Percentiles rank a stretch among this genome's conserved stretches.
Evolutionary conservation across 495 filamentous ascomycete species (phyloP).

Genomic region (Neurospora sp.): DNA sequence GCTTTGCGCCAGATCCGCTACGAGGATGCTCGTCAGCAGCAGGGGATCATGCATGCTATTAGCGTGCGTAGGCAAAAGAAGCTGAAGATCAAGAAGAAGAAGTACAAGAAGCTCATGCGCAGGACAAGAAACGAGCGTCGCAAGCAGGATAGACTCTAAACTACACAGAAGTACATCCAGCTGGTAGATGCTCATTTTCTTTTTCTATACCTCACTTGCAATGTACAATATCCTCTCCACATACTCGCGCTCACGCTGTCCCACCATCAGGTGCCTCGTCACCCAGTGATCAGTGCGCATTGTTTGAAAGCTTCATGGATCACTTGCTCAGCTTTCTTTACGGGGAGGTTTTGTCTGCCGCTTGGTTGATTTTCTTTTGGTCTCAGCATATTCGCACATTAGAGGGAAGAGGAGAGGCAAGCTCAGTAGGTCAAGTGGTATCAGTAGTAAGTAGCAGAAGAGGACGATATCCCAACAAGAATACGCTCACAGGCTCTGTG

Average conservation of each 20-base stretch:
- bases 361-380: neutral
- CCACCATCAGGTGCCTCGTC: neutral
- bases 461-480: neutral
- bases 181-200: slow-evolving; percentile 1
- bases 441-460: neutral
- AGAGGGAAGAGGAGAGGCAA: neutral
- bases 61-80: slow-evolving; percentile 82
- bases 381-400: neutral
- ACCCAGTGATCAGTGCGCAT: neutral
- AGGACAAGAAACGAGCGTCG: slow-evolving; percentile 81
- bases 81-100: slow-evolving; percentile 99
- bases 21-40: slow-evolving; percentile 31
- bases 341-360: neutral
- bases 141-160: slow-evolving; percentile 60
- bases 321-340: neutral
- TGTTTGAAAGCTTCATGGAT: neutral
- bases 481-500: neutral
- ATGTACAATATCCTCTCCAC: neutral
- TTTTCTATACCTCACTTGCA: neutral
- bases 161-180: neutral
- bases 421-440: neutral
- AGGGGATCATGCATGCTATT: slow-evolving; percentile 49
- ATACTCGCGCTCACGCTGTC: neutral
- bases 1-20: slow-evolving; percentile 35
- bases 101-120: slow-evolving; percentile 98